Evolutionary conservation across 2,329 filamentous ascomycete species (phyloP).

Genomic region (Epichloe amarillans): DNA sequence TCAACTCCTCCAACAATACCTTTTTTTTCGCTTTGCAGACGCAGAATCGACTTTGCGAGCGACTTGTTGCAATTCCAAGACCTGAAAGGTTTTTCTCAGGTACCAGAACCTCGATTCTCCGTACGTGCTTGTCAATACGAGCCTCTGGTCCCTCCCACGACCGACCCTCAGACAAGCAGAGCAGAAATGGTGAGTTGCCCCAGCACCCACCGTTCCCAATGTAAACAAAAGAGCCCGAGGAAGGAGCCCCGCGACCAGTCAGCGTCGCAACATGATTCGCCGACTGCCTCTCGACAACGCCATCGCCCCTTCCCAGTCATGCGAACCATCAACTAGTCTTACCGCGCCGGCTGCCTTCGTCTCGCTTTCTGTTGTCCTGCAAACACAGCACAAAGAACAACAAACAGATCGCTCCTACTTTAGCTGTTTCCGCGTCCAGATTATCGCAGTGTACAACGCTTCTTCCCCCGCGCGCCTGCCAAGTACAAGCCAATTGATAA

Average conservation of each 20-base stretch:
- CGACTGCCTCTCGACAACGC: background rate
- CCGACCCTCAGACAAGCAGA: background rate
- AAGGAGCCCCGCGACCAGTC: conserved; percentile 4
- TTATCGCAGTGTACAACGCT: background rate
- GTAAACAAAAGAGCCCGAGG: conserved; percentile 6
- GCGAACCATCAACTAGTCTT: background rate
- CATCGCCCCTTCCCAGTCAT: background rate
- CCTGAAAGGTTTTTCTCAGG: background rate
- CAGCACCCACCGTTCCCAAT: conserved; percentile 3
- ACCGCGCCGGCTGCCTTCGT: background rate
- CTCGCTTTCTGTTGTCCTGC: background rate
- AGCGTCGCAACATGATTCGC: conserved; percentile 6
- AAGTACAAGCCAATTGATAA: background rate
- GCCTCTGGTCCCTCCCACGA: background rate
- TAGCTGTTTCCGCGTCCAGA: background rate
- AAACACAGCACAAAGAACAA: background rate
- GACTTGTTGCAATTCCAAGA: background rate
- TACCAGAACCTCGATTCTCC: background rate
- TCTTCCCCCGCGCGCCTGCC: background rate
- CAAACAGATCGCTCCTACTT: background rate
- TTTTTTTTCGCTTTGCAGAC: background rate
- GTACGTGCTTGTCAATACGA: background rate
- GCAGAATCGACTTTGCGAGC: background rate
- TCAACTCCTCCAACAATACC: background rate
- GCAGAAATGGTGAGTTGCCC: conserved; percentile 7